Evolutionary conservation across 306 rosid species (phyloP), one percentile per base, ranked within the genome.

Genomic region (Calophaca sinica): DNA sequence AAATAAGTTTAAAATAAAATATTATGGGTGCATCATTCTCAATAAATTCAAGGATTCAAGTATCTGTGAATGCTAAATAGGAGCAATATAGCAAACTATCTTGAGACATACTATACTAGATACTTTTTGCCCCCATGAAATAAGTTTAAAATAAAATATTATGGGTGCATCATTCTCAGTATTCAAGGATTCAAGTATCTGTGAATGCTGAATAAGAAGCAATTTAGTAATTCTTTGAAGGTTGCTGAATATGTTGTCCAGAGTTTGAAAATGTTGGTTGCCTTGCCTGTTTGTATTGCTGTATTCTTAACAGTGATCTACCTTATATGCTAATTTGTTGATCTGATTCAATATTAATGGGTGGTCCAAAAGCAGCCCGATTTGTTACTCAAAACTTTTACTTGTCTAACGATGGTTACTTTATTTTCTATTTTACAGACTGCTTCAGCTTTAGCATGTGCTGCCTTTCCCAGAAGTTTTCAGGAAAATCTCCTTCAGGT

Each of bases 401-500:
- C 28, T 73, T 68, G 59, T 54, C 74, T 13, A 57, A 54, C 57
- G 52, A 64, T 64, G 54, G 20, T 48, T 62, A 7, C 68, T 69
- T 75, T 45, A 0, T 51, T 48, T 73, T 63, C 48, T 8, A 9
- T 78, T 33, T 60, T 80, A 66, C 91, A 94, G 98, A 58, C 81
- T 77, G 79, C 79, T 74, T 87, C 89, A 33, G 83, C 71, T 77
- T 62, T 79, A 73, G 88, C 81, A 76, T 68, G 85, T 81, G 84
- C 66, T 70, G 82, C 84, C 4, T 84, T 83, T 45, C 65, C 81
- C 50, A 77, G 80, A 84, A 70, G 53, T 69, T 77, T 80, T 38
- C 76, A 83, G 70, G 88, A 88, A 70, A 83, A 59, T 80, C 67
- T 79, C 49, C 73, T 57, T 80, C 85, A 41, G 76, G 74, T 68